Evolutionary conservation across 495 filamentous ascomycete species (phyloP), one percentile per base, ranked within the genome.

Genomic region (Recurvomyces mirabilis): DNA sequence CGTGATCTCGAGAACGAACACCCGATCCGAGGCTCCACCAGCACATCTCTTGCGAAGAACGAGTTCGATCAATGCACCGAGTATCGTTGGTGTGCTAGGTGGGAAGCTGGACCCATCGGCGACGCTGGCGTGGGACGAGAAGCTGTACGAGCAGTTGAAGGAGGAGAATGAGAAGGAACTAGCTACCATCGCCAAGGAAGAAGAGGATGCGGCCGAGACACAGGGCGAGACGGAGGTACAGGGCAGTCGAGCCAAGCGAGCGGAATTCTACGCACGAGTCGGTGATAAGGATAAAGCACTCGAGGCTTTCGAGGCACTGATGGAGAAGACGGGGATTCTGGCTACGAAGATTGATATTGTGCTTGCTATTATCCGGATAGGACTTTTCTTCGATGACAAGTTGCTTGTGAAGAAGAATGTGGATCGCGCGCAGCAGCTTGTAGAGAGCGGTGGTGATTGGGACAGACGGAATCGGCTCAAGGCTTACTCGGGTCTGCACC

Each of bases 221-320:
- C 91, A 89, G 44, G 91, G 91, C 31, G 91, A 98, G 54, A 94
- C 84, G 6, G 91, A 98, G 66, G 79, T 98, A 38, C 78, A 86
- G 64, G 84, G 86, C 48, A 91, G 91, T 40, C 75, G 79, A 62
- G 87, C 88, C 36, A 98, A 96, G 71, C 73, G 87, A 55, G 91
- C 93, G 24, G 91, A 98, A 59, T 91, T 91, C 67, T 95, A 81
- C 72, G 87, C 93, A 22, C 72, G 84, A 46, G 82, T 95, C 45
- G 88, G 85, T 46, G 91, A 98, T 63, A 96, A 96, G 81, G 91
- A 96, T 56, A 86, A 88, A 78, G 83, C 91, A 9, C 79, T 96
- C 55, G 75, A 83, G 33, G 76, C 84, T 22, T 89, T 89, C 69
- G 91, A 98, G 68, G 79, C 81, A 48, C 75, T 96, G 20, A 82